Base-by-base conservation (phyloP, 2,329 filamentous ascomycete species). In the Colletotrichum sp. region DNA sequence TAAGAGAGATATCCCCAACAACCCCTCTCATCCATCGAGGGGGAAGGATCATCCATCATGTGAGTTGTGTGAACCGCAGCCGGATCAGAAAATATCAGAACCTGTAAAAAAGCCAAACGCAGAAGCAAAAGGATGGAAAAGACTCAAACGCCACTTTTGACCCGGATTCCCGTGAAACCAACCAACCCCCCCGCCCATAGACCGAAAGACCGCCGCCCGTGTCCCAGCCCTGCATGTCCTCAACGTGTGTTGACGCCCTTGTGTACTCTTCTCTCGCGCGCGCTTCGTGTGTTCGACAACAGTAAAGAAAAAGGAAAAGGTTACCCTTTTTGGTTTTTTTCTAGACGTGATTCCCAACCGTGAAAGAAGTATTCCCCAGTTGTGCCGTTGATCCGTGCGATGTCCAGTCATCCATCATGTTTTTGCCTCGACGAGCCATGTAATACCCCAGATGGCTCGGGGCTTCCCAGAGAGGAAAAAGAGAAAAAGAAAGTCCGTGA, bases 371-470 rank as follows among this genome's bases (percentile, higher is more conserved):
- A 26, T 52, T 13, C 16, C 71, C 75, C 71, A 62, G 49, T 34
- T 64, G 73, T 73, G 57, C 73, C 73, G 73, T 76, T 72, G 26
- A 72, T 64, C 73, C 73, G n/a, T 73, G 28, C 69, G 73, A 73
- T 69, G 71, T 75, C 65, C 75, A 77, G 65, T 77, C 65, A 77
- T 74, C 75, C 65, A 75, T 77, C 71, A 62, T 75, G 12, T 69
- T 26, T 26, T 26, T 39, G 70, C 30, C 62, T 36, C 10, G 64
- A 18, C 21, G 21, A 44, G 65, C 62, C 52, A 70, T 70, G 55
- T 49, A 52, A 21, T 72, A 60, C 60, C 59, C 71, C 26, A 64
- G 32, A 57, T 65, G 57, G 73, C 70, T 30, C 55, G 39, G 13
- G 65, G 55, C 44, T 59, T 39, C 10, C 59, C 16, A 34, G 18